phyloP scores from a whole-genome alignment of 768 basidiomycete species.

The Mycena belliarum region DNA sequence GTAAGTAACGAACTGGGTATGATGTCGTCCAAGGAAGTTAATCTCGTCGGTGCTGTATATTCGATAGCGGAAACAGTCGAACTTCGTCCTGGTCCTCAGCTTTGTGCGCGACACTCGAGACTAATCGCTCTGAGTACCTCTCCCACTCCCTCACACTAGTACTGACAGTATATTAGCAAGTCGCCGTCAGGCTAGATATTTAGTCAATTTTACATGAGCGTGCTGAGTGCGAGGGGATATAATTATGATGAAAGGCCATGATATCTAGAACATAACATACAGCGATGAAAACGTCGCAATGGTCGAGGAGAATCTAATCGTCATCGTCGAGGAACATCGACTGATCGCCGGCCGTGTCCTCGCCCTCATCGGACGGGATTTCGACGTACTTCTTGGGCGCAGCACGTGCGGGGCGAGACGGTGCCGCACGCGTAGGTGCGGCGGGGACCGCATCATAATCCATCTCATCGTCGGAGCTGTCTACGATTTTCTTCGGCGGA shows the following conservation, averaged over 20 bases:
- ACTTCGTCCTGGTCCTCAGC: too few species aligned
- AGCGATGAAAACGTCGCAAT: background rate
- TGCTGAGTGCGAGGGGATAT: background rate
- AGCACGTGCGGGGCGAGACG: slow-evolving; percentile 50
- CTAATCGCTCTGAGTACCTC: too few species aligned
- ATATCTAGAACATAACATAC: background rate
- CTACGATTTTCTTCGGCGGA: slow-evolving; percentile 37
- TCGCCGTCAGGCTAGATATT: too few species aligned
- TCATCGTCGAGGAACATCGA: slow-evolving; percentile 51
- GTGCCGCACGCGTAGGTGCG: slow-evolving; percentile 41
- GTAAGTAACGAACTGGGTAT: too few species aligned
- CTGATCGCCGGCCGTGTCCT: slow-evolving; percentile 43
- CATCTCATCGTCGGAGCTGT: slow-evolving; percentile 49
- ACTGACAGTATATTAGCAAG: too few species aligned
- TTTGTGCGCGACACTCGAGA: too few species aligned
- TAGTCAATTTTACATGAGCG: too few species aligned
- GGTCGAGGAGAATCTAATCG: slow-evolving; percentile 23
- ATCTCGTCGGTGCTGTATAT: too few species aligned
- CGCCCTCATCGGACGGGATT: slow-evolving; percentile 49
- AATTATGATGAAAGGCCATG: slow-evolving; percentile 9
- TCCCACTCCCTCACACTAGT: too few species aligned
- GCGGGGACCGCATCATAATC: slow-evolving; percentile 41
- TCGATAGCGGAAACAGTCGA: too few species aligned
- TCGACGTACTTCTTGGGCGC: slow-evolving; percentile 66
- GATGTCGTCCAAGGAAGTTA: too few species aligned